These are phyloP conservation scores for Leccinum subrobustum DNA, from an alignment of 1,284 basidiomycete species.

Conservation along the genomic window DNA sequence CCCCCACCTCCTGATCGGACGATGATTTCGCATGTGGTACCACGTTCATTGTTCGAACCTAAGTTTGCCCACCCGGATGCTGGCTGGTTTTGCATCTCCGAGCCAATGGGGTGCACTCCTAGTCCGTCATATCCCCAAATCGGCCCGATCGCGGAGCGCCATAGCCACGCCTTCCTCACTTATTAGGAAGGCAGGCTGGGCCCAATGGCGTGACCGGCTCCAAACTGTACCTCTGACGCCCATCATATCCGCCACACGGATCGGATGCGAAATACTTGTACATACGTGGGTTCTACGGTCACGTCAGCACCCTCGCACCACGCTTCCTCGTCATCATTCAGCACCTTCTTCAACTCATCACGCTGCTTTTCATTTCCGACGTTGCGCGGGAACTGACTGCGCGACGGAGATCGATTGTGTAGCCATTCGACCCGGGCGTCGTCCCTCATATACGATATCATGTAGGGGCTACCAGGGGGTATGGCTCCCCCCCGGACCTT, in stretches of 20 bases:
- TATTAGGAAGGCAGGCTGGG: neutral
- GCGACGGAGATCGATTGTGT: neutral
- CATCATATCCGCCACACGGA: neutral
- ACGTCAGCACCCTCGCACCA: neutral
- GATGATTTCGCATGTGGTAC: neutral
- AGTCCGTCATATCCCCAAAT: neutral
- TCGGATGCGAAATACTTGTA: neutral
- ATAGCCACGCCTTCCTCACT: neutral
- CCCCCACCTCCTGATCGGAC: neutral
- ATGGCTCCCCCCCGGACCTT: slow-evolving; percentile 1
- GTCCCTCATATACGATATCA: neutral
- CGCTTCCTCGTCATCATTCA: neutral
- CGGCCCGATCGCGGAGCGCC: neutral
- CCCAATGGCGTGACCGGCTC: neutral
- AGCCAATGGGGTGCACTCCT: neutral
- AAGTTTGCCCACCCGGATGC: neutral
- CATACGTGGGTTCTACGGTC: neutral
- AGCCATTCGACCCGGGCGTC: slow-evolving; percentile 3
- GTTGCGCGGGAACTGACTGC: slow-evolving; percentile 2
- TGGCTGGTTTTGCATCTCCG: neutral
- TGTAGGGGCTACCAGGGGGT: slow-evolving; percentile 12
- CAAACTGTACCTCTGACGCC: neutral
- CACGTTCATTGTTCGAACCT: neutral
- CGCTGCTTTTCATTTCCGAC: slow-evolving; percentile 26
- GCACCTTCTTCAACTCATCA: slow-evolving; percentile 1